Conservation (phyloP, 495 filamentous ascomycete genomes). For the Aspergillus conjunctus region DNA sequence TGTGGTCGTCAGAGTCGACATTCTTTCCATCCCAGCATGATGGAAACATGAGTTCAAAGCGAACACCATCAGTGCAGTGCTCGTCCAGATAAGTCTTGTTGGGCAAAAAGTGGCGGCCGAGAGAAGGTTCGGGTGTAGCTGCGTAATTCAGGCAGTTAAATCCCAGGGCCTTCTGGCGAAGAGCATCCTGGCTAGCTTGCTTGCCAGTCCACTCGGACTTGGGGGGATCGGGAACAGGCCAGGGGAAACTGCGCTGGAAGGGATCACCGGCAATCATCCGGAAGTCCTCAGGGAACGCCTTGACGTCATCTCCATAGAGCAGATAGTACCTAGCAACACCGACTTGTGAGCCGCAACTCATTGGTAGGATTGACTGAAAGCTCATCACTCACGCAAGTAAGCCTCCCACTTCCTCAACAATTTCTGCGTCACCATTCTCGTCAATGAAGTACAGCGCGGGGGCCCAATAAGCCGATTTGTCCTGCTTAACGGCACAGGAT, state of each 20-base stretch:
- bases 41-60: constrained; percentile 86
- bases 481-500: constrained; percentile 59
- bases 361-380: neutral
- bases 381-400: constrained; percentile 54
- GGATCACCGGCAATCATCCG: constrained; percentile 84
- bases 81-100: constrained; percentile 75
- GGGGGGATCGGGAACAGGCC: constrained; percentile 69
- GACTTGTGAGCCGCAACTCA: constrained; percentile 3
- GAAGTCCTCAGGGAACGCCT: constrained; percentile 78
- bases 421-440: constrained; percentile 54
- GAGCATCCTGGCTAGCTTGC: constrained; percentile 62
- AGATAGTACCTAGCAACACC: constrained; percentile 67
- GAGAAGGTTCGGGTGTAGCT: constrained; percentile 59
- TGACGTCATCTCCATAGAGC: constrained; percentile 62
- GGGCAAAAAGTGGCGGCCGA: constrained; percentile 80
- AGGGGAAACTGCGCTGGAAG: constrained; percentile 67
- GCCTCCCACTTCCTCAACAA: constrained; percentile 58
- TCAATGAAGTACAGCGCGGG: constrained; percentile 60
- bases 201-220: constrained; percentile 67
- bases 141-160: constrained; percentile 91
- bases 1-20: constrained; percentile 61
- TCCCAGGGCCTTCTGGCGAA: constrained; percentile 80
- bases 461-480: constrained; percentile 66
- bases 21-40: constrained; percentile 87
- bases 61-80: constrained; percentile 74